phyloP scores from a whole-genome alignment of 2,329 filamentous ascomycete species.

The Keithomyces neogunnii region DNA sequence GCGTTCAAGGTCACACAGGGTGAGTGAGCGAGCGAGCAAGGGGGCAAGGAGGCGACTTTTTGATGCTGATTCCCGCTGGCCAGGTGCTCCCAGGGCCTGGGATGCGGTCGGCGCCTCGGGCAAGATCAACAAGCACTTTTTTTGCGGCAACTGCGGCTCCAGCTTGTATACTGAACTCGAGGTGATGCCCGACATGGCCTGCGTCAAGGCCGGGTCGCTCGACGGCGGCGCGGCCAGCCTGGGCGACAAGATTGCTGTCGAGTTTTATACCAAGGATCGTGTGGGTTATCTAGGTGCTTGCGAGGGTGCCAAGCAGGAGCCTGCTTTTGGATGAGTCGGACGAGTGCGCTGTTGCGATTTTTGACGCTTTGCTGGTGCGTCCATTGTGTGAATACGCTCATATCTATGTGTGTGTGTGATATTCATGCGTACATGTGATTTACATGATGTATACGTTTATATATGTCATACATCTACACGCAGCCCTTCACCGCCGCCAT shows the following conservation, averaged over 20 bases:
- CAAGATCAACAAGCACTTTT: conserved; percentile 47
- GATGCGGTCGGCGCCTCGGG: conserved; percentile 39
- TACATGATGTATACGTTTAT: not conserved
- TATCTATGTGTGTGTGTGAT: no score
- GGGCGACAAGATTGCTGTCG: conserved; percentile 34
- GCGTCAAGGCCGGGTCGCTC: conserved; percentile 42
- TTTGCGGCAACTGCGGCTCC: conserved; percentile 43
- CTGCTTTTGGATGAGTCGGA: conserved; percentile 2
- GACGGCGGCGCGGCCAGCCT: conserved; percentile 38
- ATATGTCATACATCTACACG: not conserved
- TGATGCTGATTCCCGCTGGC: not conserved
- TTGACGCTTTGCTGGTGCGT: no score
- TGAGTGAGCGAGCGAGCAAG: conserved; percentile 9
- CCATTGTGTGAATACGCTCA: not conserved
- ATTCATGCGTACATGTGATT: no score
- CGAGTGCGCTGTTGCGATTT: not conserved
- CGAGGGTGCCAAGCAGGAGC: conserved; percentile 19
- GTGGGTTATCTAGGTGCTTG: conserved; percentile 32
- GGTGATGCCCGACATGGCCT: conserved; percentile 39
- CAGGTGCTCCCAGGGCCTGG: conserved; percentile 38
- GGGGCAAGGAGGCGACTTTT: not conserved
- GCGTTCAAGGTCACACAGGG: conserved; percentile 42
- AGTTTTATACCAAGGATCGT: conserved; percentile 45
- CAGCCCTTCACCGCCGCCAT: conserved; percentile 4
- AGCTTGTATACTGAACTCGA: conserved; percentile 43